These are phyloP conservation scores for Myxozyma neotropica DNA, from an alignment of 805 yeast species.

Conservation along the genomic window DNA sequence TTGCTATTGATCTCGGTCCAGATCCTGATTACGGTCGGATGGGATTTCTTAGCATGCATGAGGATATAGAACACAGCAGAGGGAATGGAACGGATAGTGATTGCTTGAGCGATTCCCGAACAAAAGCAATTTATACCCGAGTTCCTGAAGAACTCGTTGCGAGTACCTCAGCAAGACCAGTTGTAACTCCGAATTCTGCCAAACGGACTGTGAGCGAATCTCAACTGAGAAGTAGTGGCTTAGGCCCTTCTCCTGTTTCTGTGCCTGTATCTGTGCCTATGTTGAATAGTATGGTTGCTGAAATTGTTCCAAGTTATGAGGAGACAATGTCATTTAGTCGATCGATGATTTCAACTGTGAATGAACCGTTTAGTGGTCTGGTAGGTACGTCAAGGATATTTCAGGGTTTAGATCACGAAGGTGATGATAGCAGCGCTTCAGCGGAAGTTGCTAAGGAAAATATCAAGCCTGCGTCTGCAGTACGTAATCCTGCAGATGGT, in stretches of 20 bases:
- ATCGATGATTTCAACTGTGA: neutral
- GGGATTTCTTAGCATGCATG: neutral
- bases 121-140: neutral
- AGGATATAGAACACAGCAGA: neutral
- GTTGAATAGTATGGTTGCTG: constrained; percentile 12
- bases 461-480: no score
- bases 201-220: neutral
- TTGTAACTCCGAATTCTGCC: no score
- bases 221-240: neutral
- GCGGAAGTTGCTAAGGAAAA: no score
- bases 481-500: no score
- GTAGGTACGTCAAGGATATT: neutral
- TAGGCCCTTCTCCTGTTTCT: neutral
- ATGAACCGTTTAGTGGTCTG: neutral
- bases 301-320: constrained; percentile 24
- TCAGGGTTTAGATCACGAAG: neutral
- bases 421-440: neutral
- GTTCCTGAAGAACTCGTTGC: neutral
- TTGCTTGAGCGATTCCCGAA: neutral
- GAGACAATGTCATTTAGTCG: constrained; percentile 13
- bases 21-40: constrained; percentile 15
- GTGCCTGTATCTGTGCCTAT: neutral
- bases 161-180: neutral
- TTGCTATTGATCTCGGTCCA: constrained; percentile 11
- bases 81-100: neutral